Base-by-base conservation (phyloP, 2,329 filamentous ascomycete genomes). In the Ophiosphaerella korrae region DNA sequence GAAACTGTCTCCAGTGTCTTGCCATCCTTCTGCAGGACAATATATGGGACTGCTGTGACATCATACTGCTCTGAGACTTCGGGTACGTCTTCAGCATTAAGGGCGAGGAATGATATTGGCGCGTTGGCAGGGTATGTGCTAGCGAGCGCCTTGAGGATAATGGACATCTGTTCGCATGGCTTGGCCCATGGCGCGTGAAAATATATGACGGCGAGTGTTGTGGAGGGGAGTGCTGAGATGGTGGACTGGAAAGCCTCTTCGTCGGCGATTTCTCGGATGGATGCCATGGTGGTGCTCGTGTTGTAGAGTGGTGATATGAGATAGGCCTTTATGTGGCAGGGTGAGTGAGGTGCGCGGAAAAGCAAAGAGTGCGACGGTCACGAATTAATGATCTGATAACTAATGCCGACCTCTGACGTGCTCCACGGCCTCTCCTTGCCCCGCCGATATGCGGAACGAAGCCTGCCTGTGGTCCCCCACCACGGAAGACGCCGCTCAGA, bases 131-230 rank as follows among this genome's bases (percentile, higher is more conserved):
- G 85, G 77, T 96, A 96, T 73, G 92, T 91, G 68, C 86, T 85
- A 59, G 93, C 92, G 60, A 99, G 89, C 18, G 91, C 88, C 69
- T 84, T 82, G 59, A 99, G 85, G 63, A 97, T 89, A 43, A 87
- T 89, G 62, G 84, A 85, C 92, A 97, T 97, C 77, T 97, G 92
- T 57, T 89, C 87, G 80, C 94, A 97, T 39, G 94, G 94, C 52
- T 92, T 92, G 26, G 94, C 94, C 94, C 94, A 99, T 60, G 92
- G 89, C 16, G 94, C 92, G 74, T 97, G 89, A 81, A 99, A 99
- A 73, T 92, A 97, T 70, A 96, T 85, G 68, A 97, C 82, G 57
- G 93, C 82, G 53, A 97, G 84, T 13, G 89, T 85, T 13, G 86
- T 83, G 2, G 87, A 70, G 9, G 89, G 84, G 12, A 92, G n/a